Evolutionary conservation across 225 moss, liverwort and hornwort genomes (phyloP).

Genomic region (Polytrichum commune): DNA sequence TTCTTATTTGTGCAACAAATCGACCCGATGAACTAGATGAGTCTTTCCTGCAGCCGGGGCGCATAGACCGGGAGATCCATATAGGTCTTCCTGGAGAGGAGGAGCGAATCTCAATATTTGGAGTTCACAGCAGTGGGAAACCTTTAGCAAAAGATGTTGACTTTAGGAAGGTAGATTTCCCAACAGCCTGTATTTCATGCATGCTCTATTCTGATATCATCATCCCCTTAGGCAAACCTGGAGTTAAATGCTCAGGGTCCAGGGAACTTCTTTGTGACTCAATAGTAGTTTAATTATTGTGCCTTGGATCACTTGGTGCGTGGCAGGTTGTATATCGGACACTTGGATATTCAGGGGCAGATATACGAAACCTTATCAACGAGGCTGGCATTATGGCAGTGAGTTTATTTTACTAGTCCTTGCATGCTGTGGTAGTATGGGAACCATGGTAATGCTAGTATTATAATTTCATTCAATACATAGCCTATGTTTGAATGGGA

Average conservation of each 20-base stretch:
- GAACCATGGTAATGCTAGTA: no score
- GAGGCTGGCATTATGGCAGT: conserved; percentile 99
- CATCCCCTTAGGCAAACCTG: no score
- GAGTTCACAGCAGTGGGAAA: conserved; percentile 94
- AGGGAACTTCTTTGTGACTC: no score
- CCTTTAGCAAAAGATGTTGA: conserved; percentile 79
- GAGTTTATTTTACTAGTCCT: conserved; percentile 16
- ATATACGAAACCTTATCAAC: conserved; percentile 96
- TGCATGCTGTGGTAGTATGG: not conserved
- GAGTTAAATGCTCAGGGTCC: no score
- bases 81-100: conserved; percentile 95
- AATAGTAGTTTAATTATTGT: not conserved
- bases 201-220: no score
- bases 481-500: no score
- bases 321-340: conserved; percentile 92
- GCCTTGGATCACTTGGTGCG: conserved; percentile 15
- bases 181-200: no score
- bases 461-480: no score
- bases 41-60: conserved; percentile 80
- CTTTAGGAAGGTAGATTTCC: conserved; percentile 66
- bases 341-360: conserved; percentile 98
- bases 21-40: conserved; percentile 98
- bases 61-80: conserved; percentile 96
- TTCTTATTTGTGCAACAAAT: conserved; percentile 96
- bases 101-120: conserved; percentile 84